Evolutionary conservation across 148 eudicot genomes (phyloP).

Genomic region (Arctostaphylos glauca): DNA sequence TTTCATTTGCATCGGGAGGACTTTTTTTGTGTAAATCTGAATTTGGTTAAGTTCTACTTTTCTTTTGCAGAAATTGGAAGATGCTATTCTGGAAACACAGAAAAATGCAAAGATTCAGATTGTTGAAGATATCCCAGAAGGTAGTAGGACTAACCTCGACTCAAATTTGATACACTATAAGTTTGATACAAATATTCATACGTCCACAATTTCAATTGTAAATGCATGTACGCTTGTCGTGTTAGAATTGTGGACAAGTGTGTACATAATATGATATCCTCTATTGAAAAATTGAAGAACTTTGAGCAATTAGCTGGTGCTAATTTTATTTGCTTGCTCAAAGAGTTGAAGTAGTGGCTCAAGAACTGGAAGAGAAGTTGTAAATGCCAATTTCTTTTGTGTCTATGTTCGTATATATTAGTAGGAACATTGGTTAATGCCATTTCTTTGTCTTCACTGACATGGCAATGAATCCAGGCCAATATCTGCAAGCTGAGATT

Average conservation of each 20-base stretch:
- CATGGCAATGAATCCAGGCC: constrained; percentile 39
- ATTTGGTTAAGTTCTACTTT: background rate
- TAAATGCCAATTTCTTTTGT: background rate
- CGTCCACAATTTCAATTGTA: background rate
- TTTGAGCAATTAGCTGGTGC: background rate
- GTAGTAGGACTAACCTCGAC: constrained; percentile 32
- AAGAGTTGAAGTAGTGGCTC: background rate
- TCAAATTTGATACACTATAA: background rate
- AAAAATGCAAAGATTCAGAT: constrained; percentile 72
- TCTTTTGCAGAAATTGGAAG: constrained; percentile 58
- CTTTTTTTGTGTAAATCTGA: background rate
- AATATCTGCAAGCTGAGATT: constrained; percentile 78
- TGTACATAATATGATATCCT: background rate
- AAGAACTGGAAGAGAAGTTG: background rate
- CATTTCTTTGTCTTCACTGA: constrained; percentile 9
- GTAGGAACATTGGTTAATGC: constrained; percentile 2
- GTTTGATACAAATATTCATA: background rate
- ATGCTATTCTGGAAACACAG: constrained; percentile 81
- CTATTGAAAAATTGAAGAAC: background rate
- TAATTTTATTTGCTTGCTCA: background rate
- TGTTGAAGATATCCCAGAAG: constrained; percentile 71
- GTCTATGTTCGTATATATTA: background rate
- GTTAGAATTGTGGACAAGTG: background rate
- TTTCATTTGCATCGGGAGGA: background rate
- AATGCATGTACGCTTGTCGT: background rate